Percentiles rank a stretch among this genome's conserved stretches.
Conservation (phyloP, 176 grass and related monocot species). For the Oryza punctata region DNA sequence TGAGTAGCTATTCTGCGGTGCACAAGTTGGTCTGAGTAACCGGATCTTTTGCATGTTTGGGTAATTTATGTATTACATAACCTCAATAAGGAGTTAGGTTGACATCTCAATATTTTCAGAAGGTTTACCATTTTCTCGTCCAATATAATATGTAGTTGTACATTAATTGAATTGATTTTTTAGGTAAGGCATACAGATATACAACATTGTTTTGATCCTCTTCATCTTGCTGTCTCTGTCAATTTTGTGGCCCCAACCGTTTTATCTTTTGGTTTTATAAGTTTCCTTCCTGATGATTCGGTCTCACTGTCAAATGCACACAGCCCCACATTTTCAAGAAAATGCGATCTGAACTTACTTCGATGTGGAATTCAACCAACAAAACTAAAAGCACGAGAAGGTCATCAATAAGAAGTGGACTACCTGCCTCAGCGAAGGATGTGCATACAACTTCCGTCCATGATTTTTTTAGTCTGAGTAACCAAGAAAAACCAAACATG, state of each 20-base stretch:
- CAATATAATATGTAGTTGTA: neutral
- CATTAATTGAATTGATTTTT: slow-evolving; percentile 13
- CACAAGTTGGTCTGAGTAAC: neutral
- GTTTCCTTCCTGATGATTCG: slow-evolving; percentile 22
- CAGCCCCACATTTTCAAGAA: slow-evolving; percentile 83
- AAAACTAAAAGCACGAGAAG: slow-evolving; percentile 73
- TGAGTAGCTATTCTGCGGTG: slow-evolving; percentile 15
- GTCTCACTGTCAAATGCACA: slow-evolving; percentile 27
- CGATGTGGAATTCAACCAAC: slow-evolving; percentile 78
- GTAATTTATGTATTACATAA: slow-evolving; percentile 13
- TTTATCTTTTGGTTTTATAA: neutral
- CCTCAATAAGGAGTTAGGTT: neutral
- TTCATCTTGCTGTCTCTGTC: slow-evolving; percentile 15
- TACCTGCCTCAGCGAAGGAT: slow-evolving; percentile 57
- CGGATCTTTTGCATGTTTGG: slow-evolving; percentile 1
- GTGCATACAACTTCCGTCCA: slow-evolving; percentile 39
- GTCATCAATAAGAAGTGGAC: slow-evolving; percentile 60
- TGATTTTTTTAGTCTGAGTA: slow-evolving; percentile 47
- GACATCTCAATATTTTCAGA: slow-evolving; percentile 3
- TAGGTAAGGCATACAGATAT: neutral
- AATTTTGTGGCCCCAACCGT: slow-evolving; percentile 18
- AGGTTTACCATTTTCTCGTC: neutral
- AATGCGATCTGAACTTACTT: slow-evolving; percentile 85
- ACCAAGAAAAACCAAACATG: slow-evolving; percentile 69
- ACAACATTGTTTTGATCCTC: slow-evolving; percentile 12